Percentiles rank a stretch among this genome's conserved stretches.
Evolutionary conservation across 2,329 filamentous ascomycete genomes (phyloP).

Genomic region (Chaetothyriales sp.): DNA sequence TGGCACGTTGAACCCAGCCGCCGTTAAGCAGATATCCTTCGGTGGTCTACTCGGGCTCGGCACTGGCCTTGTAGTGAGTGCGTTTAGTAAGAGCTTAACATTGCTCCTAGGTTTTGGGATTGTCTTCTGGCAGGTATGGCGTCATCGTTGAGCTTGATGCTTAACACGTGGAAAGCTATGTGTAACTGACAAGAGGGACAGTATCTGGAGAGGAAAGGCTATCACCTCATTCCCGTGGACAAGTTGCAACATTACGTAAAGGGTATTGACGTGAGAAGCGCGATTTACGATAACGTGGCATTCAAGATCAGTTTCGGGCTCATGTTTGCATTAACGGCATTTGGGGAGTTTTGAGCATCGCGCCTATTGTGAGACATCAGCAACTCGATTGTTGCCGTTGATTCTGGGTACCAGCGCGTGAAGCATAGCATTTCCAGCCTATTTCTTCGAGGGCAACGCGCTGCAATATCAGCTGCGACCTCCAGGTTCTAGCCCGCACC

Average conservation of each 20-base stretch:
- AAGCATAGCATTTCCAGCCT: no score
- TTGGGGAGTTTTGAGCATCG: conserved; percentile 21
- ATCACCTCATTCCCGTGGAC: conserved; percentile 30
- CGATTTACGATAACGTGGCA: conserved; percentile 27
- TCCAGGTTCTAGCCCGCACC: no score
- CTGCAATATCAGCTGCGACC: no score
- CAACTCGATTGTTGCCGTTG: no score
- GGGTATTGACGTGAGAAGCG: conserved; percentile 26
- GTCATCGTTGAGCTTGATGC: background rate
- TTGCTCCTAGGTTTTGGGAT: conserved; percentile 32
- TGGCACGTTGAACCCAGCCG: conserved; percentile 12
- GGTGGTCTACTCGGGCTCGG: conserved; percentile 33
- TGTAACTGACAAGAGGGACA: conserved; percentile 9
- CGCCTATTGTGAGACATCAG: background rate
- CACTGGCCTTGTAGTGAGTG: conserved; percentile 29
- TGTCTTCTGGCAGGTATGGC: conserved; percentile 30
- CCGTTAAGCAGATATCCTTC: conserved; percentile 32
- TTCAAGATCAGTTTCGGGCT: conserved; percentile 35
- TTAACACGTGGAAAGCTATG: background rate
- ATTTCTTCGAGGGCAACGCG: no score
- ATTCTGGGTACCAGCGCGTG: no score
- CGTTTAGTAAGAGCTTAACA: conserved; percentile 32
- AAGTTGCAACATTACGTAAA: conserved; percentile 30
- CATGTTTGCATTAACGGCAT: conserved; percentile 33
- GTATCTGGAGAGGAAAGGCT: conserved; percentile 35